A percentile compares a stretch with the other conserved stretches of the same genome.
Evolutionary conservation across 2,329 filamentous ascomycete genomes (phyloP).

Genomic region (Cytospora mali): DNA sequence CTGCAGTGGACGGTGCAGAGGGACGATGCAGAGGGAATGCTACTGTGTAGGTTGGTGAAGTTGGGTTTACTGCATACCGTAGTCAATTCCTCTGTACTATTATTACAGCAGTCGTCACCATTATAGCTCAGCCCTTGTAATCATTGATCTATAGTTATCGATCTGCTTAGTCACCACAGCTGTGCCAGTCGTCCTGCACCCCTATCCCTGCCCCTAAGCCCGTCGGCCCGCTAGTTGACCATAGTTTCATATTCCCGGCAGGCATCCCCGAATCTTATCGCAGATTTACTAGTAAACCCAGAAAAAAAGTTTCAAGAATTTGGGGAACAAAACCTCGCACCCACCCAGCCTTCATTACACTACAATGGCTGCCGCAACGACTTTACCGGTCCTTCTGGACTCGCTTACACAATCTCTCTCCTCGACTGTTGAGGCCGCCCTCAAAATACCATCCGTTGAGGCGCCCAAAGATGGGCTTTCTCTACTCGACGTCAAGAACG

Average conservation of each 20-base stretch:
- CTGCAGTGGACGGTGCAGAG: neutral
- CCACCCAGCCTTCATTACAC: neutral
- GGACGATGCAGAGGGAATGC: neutral
- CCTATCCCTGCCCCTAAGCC: too few relatives aligned
- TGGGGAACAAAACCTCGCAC: neutral
- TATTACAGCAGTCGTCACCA: neutral
- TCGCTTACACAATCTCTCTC: conserved; percentile 61
- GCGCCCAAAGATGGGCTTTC: conserved; percentile 88
- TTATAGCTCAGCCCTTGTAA: neutral
- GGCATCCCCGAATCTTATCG: conserved; percentile 9
- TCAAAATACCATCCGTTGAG: conserved; percentile 63
- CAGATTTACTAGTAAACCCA: neutral
- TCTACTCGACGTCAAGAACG: conserved; percentile 92
- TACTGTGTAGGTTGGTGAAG: neutral
- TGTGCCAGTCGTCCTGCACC: too few relatives aligned
- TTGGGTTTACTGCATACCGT: neutral
- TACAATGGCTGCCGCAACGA: conserved; percentile 36
- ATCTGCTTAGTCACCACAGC: too few relatives aligned
- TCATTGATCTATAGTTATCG: neutral
- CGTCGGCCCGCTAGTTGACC: too few relatives aligned
- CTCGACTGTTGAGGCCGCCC: conserved; percentile 68
- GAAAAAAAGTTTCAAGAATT: conserved; percentile 24
- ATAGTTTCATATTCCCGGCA: neutral
- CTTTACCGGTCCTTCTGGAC: conserved; percentile 52
- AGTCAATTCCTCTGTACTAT: neutral